phyloP scores from a whole-genome alignment of 2,329 filamentous ascomycete genomes.

The Exophiala xenobiotica region DNA sequence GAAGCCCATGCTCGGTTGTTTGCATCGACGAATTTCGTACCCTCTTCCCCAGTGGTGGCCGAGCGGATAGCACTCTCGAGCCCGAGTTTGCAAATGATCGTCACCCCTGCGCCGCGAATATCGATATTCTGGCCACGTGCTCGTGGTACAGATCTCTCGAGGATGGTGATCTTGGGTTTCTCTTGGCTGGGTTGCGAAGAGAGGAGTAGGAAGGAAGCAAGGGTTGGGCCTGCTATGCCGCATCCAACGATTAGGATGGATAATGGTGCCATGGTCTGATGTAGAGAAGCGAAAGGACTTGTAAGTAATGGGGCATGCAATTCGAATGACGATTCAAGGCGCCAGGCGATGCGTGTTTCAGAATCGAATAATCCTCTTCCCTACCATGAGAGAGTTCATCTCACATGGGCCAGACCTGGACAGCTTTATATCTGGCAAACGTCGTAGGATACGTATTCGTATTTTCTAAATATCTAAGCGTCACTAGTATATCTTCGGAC shows the following conservation, averaged over 20 bases:
- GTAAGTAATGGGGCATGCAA: background rate
- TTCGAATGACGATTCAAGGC: too few species aligned
- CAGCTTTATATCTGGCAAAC: background rate
- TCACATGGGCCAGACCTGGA: background rate
- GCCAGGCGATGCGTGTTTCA: too few species aligned
- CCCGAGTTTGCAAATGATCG: constrained; percentile 54
- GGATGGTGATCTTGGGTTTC: constrained; percentile 30
- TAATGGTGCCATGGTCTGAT: background rate
- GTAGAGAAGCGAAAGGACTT: background rate
- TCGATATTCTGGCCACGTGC: constrained; percentile 55
- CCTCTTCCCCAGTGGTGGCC: constrained; percentile 45
- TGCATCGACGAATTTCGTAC: constrained; percentile 40
- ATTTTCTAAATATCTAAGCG: background rate
- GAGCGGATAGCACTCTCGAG: constrained; percentile 44
- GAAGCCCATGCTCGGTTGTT: constrained; percentile 41
- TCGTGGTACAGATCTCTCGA: constrained; percentile 41
- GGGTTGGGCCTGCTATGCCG: constrained; percentile 43
- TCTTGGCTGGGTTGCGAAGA: background rate
- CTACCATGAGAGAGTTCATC: background rate
- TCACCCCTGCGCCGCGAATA: constrained; percentile 52
- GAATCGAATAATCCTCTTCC: too few species aligned
- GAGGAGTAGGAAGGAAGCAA: constrained; percentile 38
- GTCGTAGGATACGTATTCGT: background rate
- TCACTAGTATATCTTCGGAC: background rate
- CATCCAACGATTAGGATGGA: constrained; percentile 48